A percentile compares a stretch with the other conserved stretches of the same genome.
Evolutionary conservation across 768 basidiomycete genomes (phyloP).

Genomic region (Pleurotus tuber-regium): DNA sequence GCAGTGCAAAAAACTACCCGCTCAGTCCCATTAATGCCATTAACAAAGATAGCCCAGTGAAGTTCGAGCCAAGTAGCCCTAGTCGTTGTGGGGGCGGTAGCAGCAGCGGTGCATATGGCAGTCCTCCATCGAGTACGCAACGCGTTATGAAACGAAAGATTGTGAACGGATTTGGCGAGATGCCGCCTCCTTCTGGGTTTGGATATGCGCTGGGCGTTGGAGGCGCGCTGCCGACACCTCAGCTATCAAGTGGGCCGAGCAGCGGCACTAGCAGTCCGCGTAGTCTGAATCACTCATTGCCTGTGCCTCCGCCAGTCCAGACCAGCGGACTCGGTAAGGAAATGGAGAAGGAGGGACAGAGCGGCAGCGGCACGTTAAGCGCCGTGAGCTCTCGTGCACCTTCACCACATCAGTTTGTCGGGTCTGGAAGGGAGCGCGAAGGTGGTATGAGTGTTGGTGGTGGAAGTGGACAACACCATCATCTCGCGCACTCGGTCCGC

Average conservation of each 20-base stretch:
- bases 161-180: conserved; percentile 2
- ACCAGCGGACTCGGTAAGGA: conserved; percentile 8
- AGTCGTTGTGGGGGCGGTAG: not conserved
- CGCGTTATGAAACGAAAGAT: conserved; percentile 2
- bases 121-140: conserved; percentile 4
- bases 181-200: conserved; percentile 4
- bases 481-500: conserved; percentile 82
- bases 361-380: conserved; percentile 34
- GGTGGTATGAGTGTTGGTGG: conserved; percentile 8
- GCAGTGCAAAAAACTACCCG: conserved; percentile 11
- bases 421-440: conserved; percentile 14
- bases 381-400: conserved; percentile 59
- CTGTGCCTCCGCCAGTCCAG: conserved; percentile 1
- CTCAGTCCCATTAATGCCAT: conserved; percentile 16
- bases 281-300: conserved; percentile 36
- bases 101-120: not conserved
- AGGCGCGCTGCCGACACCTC: conserved; percentile 47
- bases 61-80: conserved; percentile 26
- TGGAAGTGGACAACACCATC: conserved; percentile 40
- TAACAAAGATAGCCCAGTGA: conserved; percentile 13
- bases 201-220: not conserved
- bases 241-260: conserved; percentile 63
- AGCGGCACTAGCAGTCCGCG: conserved; percentile 65
- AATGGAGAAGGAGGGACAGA: conserved; percentile 8
- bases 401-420: conserved; percentile 44